phyloP scores from a whole-genome alignment of 169 alveolate species.

The Sarcocystis neurona region DNA sequence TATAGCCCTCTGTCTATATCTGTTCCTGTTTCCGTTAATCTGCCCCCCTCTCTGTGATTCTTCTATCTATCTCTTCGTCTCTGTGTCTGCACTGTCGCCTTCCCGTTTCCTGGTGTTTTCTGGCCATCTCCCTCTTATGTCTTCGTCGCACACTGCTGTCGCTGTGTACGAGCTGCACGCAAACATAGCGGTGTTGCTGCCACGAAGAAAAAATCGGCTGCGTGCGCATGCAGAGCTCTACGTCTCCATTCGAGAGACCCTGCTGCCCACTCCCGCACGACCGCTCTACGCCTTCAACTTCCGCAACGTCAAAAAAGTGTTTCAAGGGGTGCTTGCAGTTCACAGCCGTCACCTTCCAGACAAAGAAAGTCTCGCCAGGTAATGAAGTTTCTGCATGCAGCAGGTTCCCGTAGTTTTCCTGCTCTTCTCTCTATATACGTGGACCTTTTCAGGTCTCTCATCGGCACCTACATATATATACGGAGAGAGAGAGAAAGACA shows the following conservation, averaged over 20 bases:
- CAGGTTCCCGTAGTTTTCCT: background rate
- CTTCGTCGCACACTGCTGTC: no score
- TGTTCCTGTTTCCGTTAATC: no score
- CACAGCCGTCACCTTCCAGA: slow-evolving; percentile 21
- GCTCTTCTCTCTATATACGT: no score
- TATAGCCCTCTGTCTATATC: no score
- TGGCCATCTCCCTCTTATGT: no score
- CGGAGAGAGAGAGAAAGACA: no score
- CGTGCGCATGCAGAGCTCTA: slow-evolving; percentile 74
- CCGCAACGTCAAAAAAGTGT: slow-evolving; percentile 91
- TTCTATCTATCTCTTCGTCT: no score
- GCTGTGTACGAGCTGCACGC: no score
- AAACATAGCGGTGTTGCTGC: background rate
- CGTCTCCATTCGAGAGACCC: slow-evolving; percentile 84
- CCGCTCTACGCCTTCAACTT: slow-evolving; percentile 94
- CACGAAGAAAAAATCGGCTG: background rate
- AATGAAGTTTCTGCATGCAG: slow-evolving; percentile 41
- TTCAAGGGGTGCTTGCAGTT: slow-evolving; percentile 83
- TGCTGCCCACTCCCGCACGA: slow-evolving; percentile 93
- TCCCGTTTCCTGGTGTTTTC: no score
- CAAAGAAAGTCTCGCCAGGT: slow-evolving; percentile 26
- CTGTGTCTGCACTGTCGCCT: no score
- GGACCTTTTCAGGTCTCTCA: no score
- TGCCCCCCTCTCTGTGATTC: no score
- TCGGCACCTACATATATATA: slow-evolving; percentile 72